phyloP scores from a whole-genome alignment of 225 moss, liverwort and hornwort species.

The Pleurozium schreberi region DNA sequence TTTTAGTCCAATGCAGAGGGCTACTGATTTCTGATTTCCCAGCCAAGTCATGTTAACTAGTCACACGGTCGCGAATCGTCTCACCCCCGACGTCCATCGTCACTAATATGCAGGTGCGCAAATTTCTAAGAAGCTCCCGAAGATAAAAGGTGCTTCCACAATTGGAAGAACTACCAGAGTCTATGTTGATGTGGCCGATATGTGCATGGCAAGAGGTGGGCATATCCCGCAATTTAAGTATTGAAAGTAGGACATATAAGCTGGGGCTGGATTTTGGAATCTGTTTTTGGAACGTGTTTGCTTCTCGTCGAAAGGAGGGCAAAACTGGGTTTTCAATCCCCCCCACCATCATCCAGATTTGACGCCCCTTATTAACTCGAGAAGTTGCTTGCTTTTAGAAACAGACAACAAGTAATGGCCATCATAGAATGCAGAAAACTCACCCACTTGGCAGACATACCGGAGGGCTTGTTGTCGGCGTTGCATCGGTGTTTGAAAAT shows the following conservation, averaged over 20 bases:
- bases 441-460: slow-evolving; percentile 18
- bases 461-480: slow-evolving; percentile 46
- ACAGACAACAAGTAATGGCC: not conserved
- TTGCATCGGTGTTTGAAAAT: slow-evolving; percentile 34
- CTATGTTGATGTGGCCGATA: not conserved
- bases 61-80: not conserved
- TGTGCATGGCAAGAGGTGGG: not conserved
- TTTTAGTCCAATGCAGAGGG: not conserved
- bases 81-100: not conserved
- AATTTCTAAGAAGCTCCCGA: not conserved
- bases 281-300: not conserved
- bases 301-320: too few relatives aligned
- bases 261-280: not conserved
- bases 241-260: not conserved
- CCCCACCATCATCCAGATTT: not conserved
- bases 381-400: not conserved
- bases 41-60: not conserved
- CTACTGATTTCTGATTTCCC: not conserved
- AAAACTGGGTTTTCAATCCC: not conserved
- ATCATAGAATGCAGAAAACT: not conserved
- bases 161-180: not conserved
- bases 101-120: not conserved
- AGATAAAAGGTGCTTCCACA: not conserved
- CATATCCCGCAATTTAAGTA: not conserved
- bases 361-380: not conserved